phyloP scores from a whole-genome alignment of 768 basidiomycete species.

The Macrocybe gigantea region DNA sequence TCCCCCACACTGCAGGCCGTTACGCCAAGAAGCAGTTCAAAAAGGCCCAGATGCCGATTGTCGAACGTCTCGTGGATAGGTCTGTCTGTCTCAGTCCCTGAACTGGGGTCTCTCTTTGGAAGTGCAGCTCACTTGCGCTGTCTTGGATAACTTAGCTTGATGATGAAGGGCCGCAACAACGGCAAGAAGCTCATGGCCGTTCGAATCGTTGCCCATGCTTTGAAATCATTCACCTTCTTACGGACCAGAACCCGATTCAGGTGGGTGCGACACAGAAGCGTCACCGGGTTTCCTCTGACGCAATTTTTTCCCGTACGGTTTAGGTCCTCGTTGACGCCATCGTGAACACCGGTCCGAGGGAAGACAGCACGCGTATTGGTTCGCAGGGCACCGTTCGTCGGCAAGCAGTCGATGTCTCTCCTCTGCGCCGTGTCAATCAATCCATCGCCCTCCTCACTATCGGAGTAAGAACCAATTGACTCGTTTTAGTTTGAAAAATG shows the following conservation, averaged over 20 bases:
- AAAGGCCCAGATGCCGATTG: conserved; percentile 99
- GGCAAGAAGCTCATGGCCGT: conserved; percentile 99
- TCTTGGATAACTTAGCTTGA: conserved; percentile 52
- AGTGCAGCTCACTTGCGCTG: not conserved
- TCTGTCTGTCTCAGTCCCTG: conserved; percentile 27
- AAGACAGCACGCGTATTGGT: conserved; percentile 99
- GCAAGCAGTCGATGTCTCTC: conserved; percentile 99
- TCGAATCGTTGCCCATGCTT: conserved; percentile 98
- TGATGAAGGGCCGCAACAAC: conserved; percentile 99
- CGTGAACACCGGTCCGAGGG: conserved; percentile 98
- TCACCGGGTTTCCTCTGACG: not conserved
- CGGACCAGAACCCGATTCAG: conserved; percentile 99
- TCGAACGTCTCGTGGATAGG: conserved; percentile 98
- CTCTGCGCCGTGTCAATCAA: conserved; percentile 97
- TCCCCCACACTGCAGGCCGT: conserved; percentile 98
- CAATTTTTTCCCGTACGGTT: conserved; percentile 2
- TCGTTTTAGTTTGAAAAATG: not conserved
- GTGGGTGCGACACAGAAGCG: conserved; percentile 32
- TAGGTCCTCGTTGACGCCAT: conserved; percentile 96
- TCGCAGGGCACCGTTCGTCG: conserved; percentile 99
- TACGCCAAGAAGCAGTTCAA: conserved; percentile 99
- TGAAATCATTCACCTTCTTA: conserved; percentile 99
- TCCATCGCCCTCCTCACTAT: conserved; percentile 91
- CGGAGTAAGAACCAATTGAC: conserved; percentile 58
- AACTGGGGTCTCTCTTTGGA: not conserved